Percentiles rank a stretch among this genome's conserved stretches.
Evolutionary conservation across 1,284 basidiomycete genomes (phyloP).

Genomic region (Mycosarcoma mackinlayi): DNA sequence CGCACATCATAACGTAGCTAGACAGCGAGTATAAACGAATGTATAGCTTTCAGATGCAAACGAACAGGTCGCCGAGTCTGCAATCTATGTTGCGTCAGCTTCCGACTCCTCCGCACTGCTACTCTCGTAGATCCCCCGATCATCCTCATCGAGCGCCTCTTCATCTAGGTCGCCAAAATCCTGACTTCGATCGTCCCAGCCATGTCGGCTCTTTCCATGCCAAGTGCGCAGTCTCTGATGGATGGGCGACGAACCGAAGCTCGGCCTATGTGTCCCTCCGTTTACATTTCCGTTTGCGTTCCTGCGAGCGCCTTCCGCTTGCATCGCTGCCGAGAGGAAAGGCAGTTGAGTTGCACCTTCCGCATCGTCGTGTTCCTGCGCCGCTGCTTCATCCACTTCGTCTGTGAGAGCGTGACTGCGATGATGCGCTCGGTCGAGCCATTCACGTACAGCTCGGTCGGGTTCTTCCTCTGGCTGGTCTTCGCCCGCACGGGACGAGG

Average conservation of each 20-base stretch:
- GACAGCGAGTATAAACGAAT: no score
- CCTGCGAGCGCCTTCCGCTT: conserved; percentile 9
- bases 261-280: conserved; percentile 13
- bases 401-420: background rate
- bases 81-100: no score
- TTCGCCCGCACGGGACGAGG: conserved; percentile 5
- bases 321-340: conserved; percentile 18
- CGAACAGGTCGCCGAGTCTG: no score
- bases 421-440: conserved; percentile 28
- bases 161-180: conserved; percentile 69
- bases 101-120: conserved; percentile 27
- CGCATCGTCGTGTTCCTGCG: background rate
- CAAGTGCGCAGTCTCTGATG: conserved; percentile 25
- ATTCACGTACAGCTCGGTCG: conserved; percentile 22
- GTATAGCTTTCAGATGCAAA: background rate
- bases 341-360: conserved; percentile 17
- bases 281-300: background rate
- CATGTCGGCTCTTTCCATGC: conserved; percentile 25
- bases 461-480: conserved; percentile 6
- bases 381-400: background rate
- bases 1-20: no score
- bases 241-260: conserved; percentile 28
- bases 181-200: conserved; percentile 63
- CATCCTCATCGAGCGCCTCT: conserved; percentile 26
- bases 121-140: conserved; percentile 25